Evolutionary conservation across 805 yeast genomes (phyloP).

Genomic region (Isabelozyma gotoi): DNA sequence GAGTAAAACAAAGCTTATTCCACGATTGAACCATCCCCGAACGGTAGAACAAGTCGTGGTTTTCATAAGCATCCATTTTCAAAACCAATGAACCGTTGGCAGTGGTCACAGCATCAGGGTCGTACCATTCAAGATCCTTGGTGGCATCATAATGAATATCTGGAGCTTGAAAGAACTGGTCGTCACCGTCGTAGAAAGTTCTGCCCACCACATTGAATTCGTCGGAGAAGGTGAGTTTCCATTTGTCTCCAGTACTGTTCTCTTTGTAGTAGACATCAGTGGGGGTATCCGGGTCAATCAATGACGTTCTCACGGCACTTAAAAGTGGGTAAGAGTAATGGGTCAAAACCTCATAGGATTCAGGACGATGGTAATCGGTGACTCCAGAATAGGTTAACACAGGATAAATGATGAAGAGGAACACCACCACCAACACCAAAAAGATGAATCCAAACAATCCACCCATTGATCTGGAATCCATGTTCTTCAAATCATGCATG

Average conservation of each 20-base stretch:
- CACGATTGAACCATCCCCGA: conserved; percentile 43
- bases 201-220: conserved; percentile 45
- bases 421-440: conserved; percentile 59
- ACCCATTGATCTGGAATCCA: conserved; percentile 61
- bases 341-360: conserved; percentile 47
- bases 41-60: conserved; percentile 35
- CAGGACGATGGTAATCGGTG: conserved; percentile 25
- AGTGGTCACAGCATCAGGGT: conserved; percentile 44
- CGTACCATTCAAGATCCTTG: conserved; percentile 45
- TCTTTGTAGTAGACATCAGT: conserved; percentile 21
- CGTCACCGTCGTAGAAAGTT: conserved; percentile 44
- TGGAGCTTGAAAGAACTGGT: conserved; percentile 42
- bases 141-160: conserved; percentile 44
- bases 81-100: conserved; percentile 36
- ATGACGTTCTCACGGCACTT: conserved; percentile 32
- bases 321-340: conserved; percentile 38
- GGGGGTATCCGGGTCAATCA: conserved; percentile 45
- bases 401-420: conserved; percentile 78
- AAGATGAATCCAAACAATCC: conserved; percentile 61
- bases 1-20: conserved; percentile 39
- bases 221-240: conserved; percentile 40
- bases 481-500: conserved; percentile 58
- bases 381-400: conserved; percentile 81
- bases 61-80: conserved; percentile 39
- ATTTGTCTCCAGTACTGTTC: conserved; percentile 50